These are phyloP conservation scores for Hemileia vastatrix DNA, from an alignment of 1,284 basidiomycete genomes.

Conservation along the genomic window DNA sequence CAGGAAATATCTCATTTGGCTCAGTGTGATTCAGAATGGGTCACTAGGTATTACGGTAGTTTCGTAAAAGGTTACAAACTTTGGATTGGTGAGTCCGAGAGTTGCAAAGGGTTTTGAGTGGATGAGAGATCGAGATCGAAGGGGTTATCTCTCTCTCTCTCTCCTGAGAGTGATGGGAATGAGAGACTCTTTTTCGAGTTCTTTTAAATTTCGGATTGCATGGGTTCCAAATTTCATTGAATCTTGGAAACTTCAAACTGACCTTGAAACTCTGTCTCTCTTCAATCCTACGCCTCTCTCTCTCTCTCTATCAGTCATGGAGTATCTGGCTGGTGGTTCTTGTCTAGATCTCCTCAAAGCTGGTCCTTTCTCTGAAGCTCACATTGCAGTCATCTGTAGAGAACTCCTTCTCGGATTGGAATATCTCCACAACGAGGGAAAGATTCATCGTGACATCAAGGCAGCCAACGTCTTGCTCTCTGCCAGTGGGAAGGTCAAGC, in stretches of 20 bases:
- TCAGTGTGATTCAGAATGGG: constrained; percentile 88
- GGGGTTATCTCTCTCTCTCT: too few species aligned
- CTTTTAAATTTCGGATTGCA: background rate
- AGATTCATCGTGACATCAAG: constrained; percentile 98
- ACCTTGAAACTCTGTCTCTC: background rate
- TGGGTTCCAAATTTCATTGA: background rate
- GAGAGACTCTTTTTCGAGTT: background rate
- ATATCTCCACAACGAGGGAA: constrained; percentile 86
- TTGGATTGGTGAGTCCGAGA: constrained; percentile 70
- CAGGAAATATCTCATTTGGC: constrained; percentile 93
- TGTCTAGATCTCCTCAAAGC: constrained; percentile 90
- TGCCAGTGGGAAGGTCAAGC: constrained; percentile 81
- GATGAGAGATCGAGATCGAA: too few species aligned
- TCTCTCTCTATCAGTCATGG: constrained; percentile 60
- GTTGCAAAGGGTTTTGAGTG: too few species aligned
- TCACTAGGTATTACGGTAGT: constrained; percentile 91
- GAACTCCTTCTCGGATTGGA: constrained; percentile 88
- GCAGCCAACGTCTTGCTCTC: constrained; percentile 91
- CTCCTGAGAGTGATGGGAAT: too few species aligned
- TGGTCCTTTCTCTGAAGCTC: constrained; percentile 76
- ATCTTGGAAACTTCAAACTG: too few species aligned
- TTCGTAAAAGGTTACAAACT: constrained; percentile 95
- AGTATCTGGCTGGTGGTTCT: constrained; percentile 95
- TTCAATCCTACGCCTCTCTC: background rate
- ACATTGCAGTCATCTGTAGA: constrained; percentile 87